These are phyloP conservation scores for Melampsora abietis-canadensis DNA, from an alignment of 1,284 basidiomycete species.

Conservation along the genomic window DNA sequence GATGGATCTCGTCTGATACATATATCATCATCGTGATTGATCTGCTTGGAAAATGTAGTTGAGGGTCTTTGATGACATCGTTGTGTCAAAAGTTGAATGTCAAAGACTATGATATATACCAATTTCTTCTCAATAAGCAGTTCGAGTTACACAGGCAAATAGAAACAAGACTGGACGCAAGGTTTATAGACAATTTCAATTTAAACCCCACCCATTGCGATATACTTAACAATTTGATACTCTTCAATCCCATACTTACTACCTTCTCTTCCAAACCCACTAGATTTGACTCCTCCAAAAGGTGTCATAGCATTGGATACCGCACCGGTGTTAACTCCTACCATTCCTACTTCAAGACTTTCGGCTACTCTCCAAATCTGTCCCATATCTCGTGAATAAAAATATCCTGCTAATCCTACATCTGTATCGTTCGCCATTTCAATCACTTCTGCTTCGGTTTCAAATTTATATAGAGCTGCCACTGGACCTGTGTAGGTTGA, in stretches of 20 bases:
- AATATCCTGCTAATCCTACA: slow-evolving; percentile 78
- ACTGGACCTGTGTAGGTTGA: slow-evolving; percentile 48
- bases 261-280: slow-evolving; percentile 73
- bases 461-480: slow-evolving; percentile 67
- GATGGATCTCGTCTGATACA: too few relatives aligned
- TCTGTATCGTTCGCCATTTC: slow-evolving; percentile 77
- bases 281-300: slow-evolving; percentile 89
- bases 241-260: slow-evolving; percentile 40
- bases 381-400: slow-evolving; percentile 84
- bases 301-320: slow-evolving; percentile 78
- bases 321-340: slow-evolving; percentile 74
- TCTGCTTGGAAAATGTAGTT: too few relatives aligned
- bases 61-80: too few relatives aligned
- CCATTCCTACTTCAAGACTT: slow-evolving; percentile 93
- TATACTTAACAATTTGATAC: slow-evolving; percentile 71
- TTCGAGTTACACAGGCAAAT: too few relatives aligned
- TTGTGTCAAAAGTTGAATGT: too few relatives aligned
- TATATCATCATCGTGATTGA: too few relatives aligned
- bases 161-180: too few relatives aligned
- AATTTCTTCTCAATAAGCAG: too few relatives aligned
- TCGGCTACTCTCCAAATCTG: slow-evolving; percentile 97
- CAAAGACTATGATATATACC: too few relatives aligned
- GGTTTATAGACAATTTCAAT: too few relatives aligned
- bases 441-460: slow-evolving; percentile 87
- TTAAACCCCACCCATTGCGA: slow-evolving; percentile 63